Evolutionary conservation across 2,329 filamentous ascomycete species (phyloP).

Genomic region (Colletotrichum aenigma): DNA sequence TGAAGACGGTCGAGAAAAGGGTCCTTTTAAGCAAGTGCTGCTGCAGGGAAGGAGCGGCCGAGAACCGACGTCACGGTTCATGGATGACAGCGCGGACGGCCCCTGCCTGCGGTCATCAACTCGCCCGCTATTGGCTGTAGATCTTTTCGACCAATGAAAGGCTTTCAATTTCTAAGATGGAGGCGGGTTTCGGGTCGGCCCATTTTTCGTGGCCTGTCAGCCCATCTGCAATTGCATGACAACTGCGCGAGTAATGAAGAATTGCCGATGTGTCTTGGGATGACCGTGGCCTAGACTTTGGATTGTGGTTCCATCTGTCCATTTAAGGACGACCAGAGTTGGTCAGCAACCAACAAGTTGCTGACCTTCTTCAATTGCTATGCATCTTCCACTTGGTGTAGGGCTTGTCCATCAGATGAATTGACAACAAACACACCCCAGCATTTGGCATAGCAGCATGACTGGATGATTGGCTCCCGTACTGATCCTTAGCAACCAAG

Average conservation of each 20-base stretch:
- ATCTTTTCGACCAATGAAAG: background rate
- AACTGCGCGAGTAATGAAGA: background rate
- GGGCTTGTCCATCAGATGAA: background rate
- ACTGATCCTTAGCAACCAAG: background rate
- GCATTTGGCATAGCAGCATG: background rate
- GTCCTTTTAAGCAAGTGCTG: constrained; percentile 11
- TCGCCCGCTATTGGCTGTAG: background rate
- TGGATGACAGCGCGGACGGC: background rate
- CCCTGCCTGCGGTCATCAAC: constrained; percentile 9
- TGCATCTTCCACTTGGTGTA: background rate
- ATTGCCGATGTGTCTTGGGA: background rate
- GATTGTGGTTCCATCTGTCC: background rate
- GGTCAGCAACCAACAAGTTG: background rate
- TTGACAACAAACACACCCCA: background rate
- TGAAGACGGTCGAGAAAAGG: background rate
- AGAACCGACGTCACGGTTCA: constrained; percentile 16
- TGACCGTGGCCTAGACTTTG: background rate
- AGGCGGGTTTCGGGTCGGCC: background rate
- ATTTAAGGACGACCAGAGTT: background rate
- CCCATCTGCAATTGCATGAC: constrained; percentile 7
- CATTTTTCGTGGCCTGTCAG: constrained; percentile 2
- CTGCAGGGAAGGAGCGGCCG: constrained; percentile 15
- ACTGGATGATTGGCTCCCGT: background rate
- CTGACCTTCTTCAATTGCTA: background rate
- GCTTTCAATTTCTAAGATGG: background rate